phyloP scores from a whole-genome alignment of 495 filamentous ascomycete genomes.

The Lasiosphaeriaceae sp. region DNA sequence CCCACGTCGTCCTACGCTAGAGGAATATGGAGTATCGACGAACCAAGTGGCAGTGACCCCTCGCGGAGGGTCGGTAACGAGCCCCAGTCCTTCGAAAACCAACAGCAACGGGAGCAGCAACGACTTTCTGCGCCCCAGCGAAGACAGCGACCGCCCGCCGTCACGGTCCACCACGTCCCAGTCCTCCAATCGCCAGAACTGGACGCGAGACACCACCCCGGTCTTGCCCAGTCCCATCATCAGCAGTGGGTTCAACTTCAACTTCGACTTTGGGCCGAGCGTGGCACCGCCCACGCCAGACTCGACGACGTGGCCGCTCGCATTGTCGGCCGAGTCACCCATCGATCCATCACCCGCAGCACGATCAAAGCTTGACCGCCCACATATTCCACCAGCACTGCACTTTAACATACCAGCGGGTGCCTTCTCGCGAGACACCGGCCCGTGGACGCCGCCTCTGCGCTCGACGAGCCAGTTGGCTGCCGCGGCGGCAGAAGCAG shows the following conservation, averaged over 20 bases:
- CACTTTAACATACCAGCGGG: slow-evolving; percentile 27
- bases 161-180: slow-evolving; percentile 22
- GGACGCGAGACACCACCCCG: slow-evolving; percentile 3
- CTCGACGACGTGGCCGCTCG: slow-evolving; percentile 25
- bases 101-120: slow-evolving; percentile 10
- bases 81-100: slow-evolving; percentile 14
- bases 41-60: background rate
- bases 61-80: background rate
- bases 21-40: slow-evolving; percentile 22
- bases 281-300: slow-evolving; percentile 21
- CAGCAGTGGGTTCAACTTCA: slow-evolving; percentile 23
- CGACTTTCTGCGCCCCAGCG: background rate
- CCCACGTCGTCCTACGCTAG: slow-evolving; percentile 24
- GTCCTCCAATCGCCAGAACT: slow-evolving; percentile 13
- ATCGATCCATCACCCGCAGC: background rate
- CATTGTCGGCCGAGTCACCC: slow-evolving; percentile 11
- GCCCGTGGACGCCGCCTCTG: slow-evolving; percentile 22
- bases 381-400: slow-evolving; percentile 22
- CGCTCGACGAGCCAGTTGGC: slow-evolving; percentile 3
- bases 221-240: slow-evolving; percentile 8
- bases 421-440: slow-evolving; percentile 24
- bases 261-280: slow-evolving; percentile 27
- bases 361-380: slow-evolving; percentile 9
- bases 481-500: background rate
- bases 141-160: slow-evolving; percentile 4